A percentile compares a stretch with the other conserved stretches of the same genome.
phyloP scores from a whole-genome alignment of 176 grass and related monocot genomes.

The Canna indica region DNA sequence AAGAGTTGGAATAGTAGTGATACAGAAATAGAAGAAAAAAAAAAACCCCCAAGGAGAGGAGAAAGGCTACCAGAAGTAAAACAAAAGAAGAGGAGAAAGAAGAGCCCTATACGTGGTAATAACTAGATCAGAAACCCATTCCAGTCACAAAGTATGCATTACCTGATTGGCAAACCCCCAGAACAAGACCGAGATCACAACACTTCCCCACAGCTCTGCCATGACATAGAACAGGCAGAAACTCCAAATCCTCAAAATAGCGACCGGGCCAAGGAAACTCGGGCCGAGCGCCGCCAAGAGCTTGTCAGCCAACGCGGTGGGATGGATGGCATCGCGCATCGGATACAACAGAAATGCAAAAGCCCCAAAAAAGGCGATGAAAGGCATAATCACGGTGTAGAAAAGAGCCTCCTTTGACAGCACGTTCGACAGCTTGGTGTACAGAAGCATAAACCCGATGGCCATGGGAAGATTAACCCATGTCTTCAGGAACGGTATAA shows the following conservation, averaged over 20 bases:
- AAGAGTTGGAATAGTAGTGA: too few relatives aligned
- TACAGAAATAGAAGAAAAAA: too few relatives aligned
- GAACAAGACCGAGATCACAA: constrained; percentile 92
- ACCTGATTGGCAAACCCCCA: constrained; percentile 98
- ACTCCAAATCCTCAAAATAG: constrained; percentile 88
- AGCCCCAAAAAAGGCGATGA: constrained; percentile 85
- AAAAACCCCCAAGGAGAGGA: too few relatives aligned
- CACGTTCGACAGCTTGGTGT: constrained; percentile 83
- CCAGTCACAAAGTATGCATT: constrained; percentile 1
- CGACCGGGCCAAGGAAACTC: constrained; percentile 70
- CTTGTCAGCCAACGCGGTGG: constrained; percentile 60
- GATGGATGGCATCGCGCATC: constrained; percentile 73
- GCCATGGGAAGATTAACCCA: constrained; percentile 99
- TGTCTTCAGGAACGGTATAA: constrained; percentile 97
- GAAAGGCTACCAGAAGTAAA: too few relatives aligned
- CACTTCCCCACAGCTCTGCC: constrained; percentile 95
- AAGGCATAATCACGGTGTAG: constrained; percentile 89
- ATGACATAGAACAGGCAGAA: constrained; percentile 98
- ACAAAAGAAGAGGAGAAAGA: too few relatives aligned
- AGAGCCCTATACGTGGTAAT: neutral
- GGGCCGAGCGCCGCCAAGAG: constrained; percentile 59
- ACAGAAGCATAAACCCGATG: constrained; percentile 91
- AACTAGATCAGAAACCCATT: neutral
- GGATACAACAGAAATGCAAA: constrained; percentile 81
- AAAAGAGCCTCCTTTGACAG: constrained; percentile 92